Conservation (phyloP, 495 filamentous ascomycete species). For the Neurospora tetraspora region DNA sequence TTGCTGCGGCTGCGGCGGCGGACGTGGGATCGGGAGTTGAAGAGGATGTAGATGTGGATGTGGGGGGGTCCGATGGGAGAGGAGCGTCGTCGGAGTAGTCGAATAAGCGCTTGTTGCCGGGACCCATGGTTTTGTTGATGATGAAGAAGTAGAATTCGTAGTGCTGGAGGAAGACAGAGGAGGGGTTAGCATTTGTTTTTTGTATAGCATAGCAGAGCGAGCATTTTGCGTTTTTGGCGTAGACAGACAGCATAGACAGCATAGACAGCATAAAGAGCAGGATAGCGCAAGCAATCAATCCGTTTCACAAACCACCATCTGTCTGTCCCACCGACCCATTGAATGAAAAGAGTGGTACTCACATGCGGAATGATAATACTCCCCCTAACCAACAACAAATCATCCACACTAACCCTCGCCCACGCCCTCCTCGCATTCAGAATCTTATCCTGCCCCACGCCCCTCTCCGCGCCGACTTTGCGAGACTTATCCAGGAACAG, state of each 20-base stretch:
- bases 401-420: conserved; percentile 91
- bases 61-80: neutral
- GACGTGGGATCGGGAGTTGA: conserved; percentile 32
- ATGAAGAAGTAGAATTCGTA: conserved; percentile 97
- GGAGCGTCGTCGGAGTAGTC: conserved; percentile 49
- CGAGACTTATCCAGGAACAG: conserved; percentile 81
- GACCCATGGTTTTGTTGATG: conserved; percentile 71
- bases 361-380: conserved; percentile 93
- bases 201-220: neutral
- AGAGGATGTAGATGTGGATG: conserved; percentile 6
- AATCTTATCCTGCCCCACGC: conserved; percentile 52
- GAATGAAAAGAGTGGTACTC: conserved; percentile 26
- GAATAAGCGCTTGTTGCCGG: conserved; percentile 63
- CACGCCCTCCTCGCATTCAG: conserved; percentile 67
- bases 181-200: conserved; percentile 9
- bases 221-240: neutral
- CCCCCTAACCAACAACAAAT: conserved; percentile 86
- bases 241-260: neutral
- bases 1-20: too few relatives aligned
- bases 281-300: neutral
- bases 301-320: neutral
- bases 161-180: conserved; percentile 54
- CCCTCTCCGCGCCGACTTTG: conserved; percentile 79
- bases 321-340: neutral
- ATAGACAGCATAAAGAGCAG: neutral